Evolutionary conservation across 768 basidiomycete genomes (phyloP).

Genomic region (Omphalotus guepiniiformis): DNA sequence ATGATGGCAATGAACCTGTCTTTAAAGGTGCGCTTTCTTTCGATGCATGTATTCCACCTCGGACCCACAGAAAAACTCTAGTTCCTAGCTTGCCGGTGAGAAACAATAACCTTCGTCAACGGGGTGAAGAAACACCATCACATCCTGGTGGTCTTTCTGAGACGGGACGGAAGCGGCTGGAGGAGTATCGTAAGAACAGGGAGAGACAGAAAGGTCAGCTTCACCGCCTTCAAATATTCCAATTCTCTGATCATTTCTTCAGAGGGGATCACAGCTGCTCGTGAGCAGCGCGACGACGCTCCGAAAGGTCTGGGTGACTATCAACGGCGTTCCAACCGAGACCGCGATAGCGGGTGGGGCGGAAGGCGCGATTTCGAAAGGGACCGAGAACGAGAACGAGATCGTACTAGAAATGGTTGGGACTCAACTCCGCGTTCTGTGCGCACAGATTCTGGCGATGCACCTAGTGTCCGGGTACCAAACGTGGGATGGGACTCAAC

Average conservation of each 20-base stretch:
- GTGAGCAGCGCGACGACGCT: conserved; percentile 50
- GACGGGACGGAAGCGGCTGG: conserved; percentile 61
- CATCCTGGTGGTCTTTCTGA: conserved; percentile 89
- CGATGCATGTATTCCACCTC: neutral
- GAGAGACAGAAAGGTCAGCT: conserved; percentile 65
- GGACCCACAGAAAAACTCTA: conserved; percentile 23
- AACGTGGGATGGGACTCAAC: conserved; percentile 96
- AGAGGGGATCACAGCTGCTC: conserved; percentile 71
- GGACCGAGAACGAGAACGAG: conserved; percentile 20
- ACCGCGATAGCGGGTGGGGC: conserved; percentile 48
- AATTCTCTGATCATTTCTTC: conserved; percentile 7
- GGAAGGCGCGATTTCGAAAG: conserved; percentile 35
- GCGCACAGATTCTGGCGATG: conserved; percentile 50
- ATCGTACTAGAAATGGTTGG: conserved; percentile 34
- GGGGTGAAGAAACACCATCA: conserved; percentile 90
- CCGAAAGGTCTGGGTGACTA: conserved; percentile 89
- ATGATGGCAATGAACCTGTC: conserved; percentile 60
- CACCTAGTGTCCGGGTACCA: conserved; percentile 84
- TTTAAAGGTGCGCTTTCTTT: conserved; percentile 91
- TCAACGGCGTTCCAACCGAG: conserved; percentile 85
- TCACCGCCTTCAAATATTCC: neutral
- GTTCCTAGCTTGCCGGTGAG: conserved; percentile 76
- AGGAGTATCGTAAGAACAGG: conserved; percentile 68
- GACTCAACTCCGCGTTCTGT: conserved; percentile 61
- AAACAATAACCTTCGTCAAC: conserved; percentile 56